Evolutionary conservation across 306 rosid genomes (phyloP).

Genomic region (Lablab purpureus): DNA sequence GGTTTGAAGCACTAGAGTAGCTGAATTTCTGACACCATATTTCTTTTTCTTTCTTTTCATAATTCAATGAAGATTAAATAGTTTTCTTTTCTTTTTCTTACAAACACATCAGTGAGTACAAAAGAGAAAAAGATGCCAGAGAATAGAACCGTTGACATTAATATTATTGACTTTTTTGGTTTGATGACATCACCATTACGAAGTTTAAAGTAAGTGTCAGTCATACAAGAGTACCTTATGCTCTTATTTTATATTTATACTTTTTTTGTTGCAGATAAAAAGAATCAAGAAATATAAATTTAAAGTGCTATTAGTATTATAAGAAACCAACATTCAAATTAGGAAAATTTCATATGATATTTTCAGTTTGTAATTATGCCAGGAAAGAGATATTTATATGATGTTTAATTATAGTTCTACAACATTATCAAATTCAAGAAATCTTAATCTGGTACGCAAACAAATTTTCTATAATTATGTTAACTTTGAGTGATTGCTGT

Average conservation of each 20-base stretch:
- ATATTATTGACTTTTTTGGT: background rate
- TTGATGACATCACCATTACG: background rate
- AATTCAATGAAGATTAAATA: background rate
- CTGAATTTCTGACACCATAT: background rate
- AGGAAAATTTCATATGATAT: background rate
- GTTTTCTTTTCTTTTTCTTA: background rate
- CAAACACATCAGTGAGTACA: background rate
- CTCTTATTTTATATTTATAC: too few relatives aligned
- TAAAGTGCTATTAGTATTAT: too few relatives aligned
- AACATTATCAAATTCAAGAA: background rate
- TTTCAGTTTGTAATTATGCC: background rate
- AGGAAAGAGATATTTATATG: background rate
- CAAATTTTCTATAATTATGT: background rate
- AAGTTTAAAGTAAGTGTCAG: background rate
- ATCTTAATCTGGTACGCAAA: background rate
- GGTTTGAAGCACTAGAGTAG: background rate
- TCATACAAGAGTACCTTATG: background rate
- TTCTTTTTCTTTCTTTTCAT: background rate
- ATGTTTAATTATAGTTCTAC: background rate
- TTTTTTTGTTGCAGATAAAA: too few relatives aligned
- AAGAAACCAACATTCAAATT: background rate
- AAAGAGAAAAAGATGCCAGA: background rate
- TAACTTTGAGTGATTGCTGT: background rate
- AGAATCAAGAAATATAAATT: too few relatives aligned
- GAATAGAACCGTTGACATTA: constrained; percentile 15